A percentile compares a stretch with the other conserved stretches of the same genome.
These are phyloP conservation scores for Pelargonium citronellum DNA, from an alignment of 441 rosid genomes.

Conservation along the genomic window DNA sequence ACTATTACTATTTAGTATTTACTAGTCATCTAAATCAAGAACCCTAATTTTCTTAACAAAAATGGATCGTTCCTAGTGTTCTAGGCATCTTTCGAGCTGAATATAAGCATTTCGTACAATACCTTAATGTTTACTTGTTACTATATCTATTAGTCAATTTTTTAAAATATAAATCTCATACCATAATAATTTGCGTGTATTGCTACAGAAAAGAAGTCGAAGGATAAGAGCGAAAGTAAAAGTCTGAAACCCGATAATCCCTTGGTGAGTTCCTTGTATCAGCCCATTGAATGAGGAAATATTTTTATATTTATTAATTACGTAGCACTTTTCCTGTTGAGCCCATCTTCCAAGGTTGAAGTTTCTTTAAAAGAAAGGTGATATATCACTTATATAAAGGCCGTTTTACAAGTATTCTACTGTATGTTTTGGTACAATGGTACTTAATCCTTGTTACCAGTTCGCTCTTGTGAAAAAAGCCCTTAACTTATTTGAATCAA, in stretches of 20 bases:
- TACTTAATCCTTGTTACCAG: not conserved
- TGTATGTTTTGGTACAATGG: not conserved
- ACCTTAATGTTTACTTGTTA: not conserved
- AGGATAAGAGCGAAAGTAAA: constrained; percentile 53
- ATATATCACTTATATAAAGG: not conserved
- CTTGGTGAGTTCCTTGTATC: constrained; percentile 36
- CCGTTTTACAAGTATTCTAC: not conserved
- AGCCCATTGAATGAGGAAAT: not conserved
- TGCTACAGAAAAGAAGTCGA: constrained; percentile 66
- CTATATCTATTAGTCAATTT: not conserved
- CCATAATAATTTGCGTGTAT: constrained; percentile 26
- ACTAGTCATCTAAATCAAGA: not conserved
- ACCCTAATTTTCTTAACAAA: not conserved
- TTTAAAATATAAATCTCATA: constrained; percentile 17
- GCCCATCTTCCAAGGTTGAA: not conserved
- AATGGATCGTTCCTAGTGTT: not conserved
- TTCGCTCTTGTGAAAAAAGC: not conserved
- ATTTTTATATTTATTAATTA: not conserved
- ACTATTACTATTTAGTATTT: no score
- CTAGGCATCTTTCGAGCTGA: not conserved
- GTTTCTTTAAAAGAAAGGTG: not conserved
- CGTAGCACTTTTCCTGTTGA: not conserved
- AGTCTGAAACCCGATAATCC: constrained; percentile 34
- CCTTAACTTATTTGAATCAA: not conserved
- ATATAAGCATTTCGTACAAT: not conserved